Evolutionary conservation across 2,329 filamentous ascomycete genomes (phyloP).

Genomic region (Fusarium piperis): DNA sequence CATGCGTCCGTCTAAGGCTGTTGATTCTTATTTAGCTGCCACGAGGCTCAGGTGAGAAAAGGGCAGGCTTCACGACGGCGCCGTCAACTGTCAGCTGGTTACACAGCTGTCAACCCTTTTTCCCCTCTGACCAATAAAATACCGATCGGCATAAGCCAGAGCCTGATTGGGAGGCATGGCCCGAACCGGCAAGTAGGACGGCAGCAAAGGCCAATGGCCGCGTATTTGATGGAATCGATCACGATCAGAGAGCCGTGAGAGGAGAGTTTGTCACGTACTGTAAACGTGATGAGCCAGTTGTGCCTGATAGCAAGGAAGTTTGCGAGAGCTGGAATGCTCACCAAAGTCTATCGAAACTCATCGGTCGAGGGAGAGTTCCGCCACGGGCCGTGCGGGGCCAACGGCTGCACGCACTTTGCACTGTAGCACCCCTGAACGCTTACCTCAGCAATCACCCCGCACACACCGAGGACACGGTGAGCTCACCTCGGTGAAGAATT

Average conservation of each 20-base stretch:
- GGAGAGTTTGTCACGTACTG: not conserved
- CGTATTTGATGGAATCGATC: not conserved
- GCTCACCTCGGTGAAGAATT: slow-evolving; percentile 44
- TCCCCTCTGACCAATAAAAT: not conserved
- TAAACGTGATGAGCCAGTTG: not conserved
- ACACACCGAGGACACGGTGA: slow-evolving; percentile 27
- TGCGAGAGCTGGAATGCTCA: slow-evolving; percentile 29
- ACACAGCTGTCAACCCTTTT: slow-evolving; percentile 1
- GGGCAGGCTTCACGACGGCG: slow-evolving; percentile 2
- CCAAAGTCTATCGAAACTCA: slow-evolving; percentile 24
- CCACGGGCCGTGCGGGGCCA: not conserved
- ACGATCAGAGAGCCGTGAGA: not conserved
- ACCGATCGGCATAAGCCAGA: not conserved
- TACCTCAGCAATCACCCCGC: slow-evolving; percentile 22
- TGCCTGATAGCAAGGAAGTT: not conserved
- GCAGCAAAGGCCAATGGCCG: not conserved
- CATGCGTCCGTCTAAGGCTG: not conserved
- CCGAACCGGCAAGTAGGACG: not conserved
- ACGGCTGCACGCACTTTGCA: not conserved
- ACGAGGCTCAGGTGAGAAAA: slow-evolving; percentile 27
- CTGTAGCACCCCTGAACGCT: not conserved
- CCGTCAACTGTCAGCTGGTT: slow-evolving; percentile 18
- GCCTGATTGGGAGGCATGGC: not conserved
- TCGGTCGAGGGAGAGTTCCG: slow-evolving; percentile 5
- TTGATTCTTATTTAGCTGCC: not conserved